These are phyloP conservation scores for Corniculantispora saksenae DNA, from an alignment of 2,329 filamentous ascomycete genomes.

Conservation along the genomic window DNA sequence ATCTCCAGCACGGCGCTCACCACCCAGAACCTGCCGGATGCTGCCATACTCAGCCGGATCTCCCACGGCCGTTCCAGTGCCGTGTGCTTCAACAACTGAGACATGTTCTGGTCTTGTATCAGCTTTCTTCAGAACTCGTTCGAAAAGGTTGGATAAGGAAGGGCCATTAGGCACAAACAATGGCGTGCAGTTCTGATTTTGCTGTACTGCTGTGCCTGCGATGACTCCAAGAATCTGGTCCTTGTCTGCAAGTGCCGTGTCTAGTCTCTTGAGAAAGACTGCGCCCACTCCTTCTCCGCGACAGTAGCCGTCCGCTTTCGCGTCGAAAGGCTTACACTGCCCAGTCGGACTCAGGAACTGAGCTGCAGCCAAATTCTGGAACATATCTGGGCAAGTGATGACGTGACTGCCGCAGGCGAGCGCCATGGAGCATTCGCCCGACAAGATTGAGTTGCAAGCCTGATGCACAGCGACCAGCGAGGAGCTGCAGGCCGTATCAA, in stretches of 20 bases:
- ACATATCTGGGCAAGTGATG: conserved; percentile 32
- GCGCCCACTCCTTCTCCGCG: conserved; percentile 49
- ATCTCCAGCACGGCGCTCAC: conserved; percentile 20
- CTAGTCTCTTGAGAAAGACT: conserved; percentile 50
- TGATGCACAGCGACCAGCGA: conserved; percentile 37
- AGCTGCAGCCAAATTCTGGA: conserved; percentile 27
- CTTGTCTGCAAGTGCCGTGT: conserved; percentile 46
- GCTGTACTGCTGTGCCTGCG: conserved; percentile 38
- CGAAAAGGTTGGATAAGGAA: conserved; percentile 18
- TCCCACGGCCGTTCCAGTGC: conserved; percentile 53
- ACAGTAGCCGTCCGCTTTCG: conserved; percentile 51
- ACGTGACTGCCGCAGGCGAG: conserved; percentile 43
- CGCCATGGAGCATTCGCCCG: conserved; percentile 34
- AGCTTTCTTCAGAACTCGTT: conserved; percentile 36
- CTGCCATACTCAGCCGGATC: conserved; percentile 47
- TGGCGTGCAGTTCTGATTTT: conserved; percentile 43
- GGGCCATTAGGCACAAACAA: conserved; percentile 40
- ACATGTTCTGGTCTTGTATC: conserved; percentile 38
- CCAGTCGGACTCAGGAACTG: conserved; percentile 34
- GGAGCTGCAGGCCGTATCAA: conserved; percentile 42
- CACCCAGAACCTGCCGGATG: conserved; percentile 19
- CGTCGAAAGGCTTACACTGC: conserved; percentile 36
- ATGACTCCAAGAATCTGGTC: conserved; percentile 47
- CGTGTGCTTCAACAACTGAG: conserved; percentile 46
- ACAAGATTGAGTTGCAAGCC: conserved; percentile 33